phyloP scores from a whole-genome alignment of 345 rosid species.

The Aquilaria yunnanensis region DNA sequence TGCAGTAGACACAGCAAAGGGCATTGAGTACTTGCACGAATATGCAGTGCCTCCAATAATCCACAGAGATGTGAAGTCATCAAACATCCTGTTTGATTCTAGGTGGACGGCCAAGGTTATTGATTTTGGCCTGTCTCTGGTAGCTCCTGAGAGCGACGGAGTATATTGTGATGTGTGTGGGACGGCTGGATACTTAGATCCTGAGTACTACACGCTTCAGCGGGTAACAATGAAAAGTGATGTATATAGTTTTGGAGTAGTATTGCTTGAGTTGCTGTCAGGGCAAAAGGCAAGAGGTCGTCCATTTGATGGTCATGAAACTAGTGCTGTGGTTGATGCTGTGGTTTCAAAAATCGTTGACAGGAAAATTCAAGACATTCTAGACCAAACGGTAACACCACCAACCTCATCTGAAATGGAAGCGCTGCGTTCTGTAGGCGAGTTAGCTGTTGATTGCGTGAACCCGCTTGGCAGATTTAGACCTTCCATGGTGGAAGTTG shows the following conservation, averaged over 20 bases:
- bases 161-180: neutral
- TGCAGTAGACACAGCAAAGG: neutral
- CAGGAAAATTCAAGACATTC: neutral
- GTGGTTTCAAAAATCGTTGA: neutral
- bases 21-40: neutral
- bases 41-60: neutral
- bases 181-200: neutral
- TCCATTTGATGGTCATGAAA: neutral
- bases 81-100: neutral
- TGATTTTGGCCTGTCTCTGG: neutral
- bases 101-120: neutral
- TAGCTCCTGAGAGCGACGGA: neutral
- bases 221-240: neutral
- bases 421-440: neutral
- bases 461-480: neutral
- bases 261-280: neutral
- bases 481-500: neutral
- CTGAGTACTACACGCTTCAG: neutral
- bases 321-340: neutral
- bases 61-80: neutral
- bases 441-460: neutral
- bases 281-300: neutral
- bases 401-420: neutral
- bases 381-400: neutral
- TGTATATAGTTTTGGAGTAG: neutral